Percentiles rank a stretch among this genome's conserved stretches.
phyloP scores from a whole-genome alignment of 2,329 filamentous ascomycete genomes.

The Colletotrichum paranaense region DNA sequence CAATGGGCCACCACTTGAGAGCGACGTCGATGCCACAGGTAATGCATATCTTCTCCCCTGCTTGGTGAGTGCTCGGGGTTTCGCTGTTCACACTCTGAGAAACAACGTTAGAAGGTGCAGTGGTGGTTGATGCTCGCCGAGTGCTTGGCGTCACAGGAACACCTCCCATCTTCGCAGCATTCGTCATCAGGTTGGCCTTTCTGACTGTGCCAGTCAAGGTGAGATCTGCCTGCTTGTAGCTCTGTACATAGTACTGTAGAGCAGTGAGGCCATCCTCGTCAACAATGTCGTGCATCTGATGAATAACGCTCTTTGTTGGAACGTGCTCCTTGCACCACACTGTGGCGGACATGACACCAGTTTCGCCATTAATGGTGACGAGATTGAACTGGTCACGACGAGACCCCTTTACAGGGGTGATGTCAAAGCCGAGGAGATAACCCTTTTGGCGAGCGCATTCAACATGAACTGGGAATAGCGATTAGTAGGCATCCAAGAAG shows the following conservation, averaged over 20 bases:
- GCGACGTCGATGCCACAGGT: conserved; percentile 77
- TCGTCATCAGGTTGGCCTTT: conserved; percentile 84
- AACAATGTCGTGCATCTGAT: conserved; percentile 82
- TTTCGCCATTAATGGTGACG: conserved; percentile 83
- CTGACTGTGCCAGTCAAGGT: conserved; percentile 91
- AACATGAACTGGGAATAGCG: conserved; percentile 75
- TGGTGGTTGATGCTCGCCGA: conserved; percentile 68
- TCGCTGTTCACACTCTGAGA: conserved; percentile 20
- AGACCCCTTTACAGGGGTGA: conserved; percentile 89
- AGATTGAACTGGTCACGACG: conserved; percentile 83
- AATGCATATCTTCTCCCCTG: conserved; percentile 67
- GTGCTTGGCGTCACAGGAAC: conserved; percentile 50
- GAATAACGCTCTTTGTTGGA: conserved; percentile 77
- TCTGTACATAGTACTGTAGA: conserved; percentile 86
- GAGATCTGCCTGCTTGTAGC: conserved; percentile 94
- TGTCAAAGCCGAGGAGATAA: conserved; percentile 89
- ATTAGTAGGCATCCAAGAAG: conserved; percentile 41
- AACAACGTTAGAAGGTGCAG: conserved; percentile 43
- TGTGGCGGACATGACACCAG: conserved; percentile 83
- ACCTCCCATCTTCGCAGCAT: conserved; percentile 66
- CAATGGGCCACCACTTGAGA: conserved; percentile 77
- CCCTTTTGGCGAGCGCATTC: conserved; percentile 89
- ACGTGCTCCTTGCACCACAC: conserved; percentile 93
- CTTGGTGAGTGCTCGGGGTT: conserved; percentile 41
- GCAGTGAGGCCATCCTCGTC: conserved; percentile 80